Evolutionary conservation across 2,329 filamentous ascomycete genomes (phyloP).

Genomic region (Fusarium tjaetaba): DNA sequence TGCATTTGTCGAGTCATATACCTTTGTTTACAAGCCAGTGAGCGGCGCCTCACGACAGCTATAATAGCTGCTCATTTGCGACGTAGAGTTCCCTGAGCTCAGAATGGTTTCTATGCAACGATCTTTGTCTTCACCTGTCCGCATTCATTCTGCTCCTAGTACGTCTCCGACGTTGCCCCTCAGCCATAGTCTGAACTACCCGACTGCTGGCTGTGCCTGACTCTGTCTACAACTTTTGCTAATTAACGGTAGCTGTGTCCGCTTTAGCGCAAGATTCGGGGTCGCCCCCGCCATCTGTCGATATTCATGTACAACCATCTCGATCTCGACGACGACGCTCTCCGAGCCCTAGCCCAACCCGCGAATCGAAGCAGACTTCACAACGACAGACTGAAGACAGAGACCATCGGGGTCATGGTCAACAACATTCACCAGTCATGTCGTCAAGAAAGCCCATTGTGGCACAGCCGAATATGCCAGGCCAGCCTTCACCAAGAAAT

Average conservation of each 20-base stretch:
- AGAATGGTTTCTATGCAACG: constrained; percentile 71
- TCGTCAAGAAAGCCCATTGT: constrained; percentile 61
- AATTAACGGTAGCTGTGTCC: constrained; percentile 48
- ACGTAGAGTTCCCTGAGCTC: constrained; percentile 52
- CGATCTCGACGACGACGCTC: constrained; percentile 63
- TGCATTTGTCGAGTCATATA: constrained; percentile 15
- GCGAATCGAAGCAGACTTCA: constrained; percentile 54
- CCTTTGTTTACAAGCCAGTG: constrained; percentile 34
- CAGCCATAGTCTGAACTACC: not conserved
- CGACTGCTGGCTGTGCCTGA: constrained; percentile 16
- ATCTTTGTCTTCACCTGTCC: constrained; percentile 70
- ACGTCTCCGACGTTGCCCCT: constrained; percentile 54
- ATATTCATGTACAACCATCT: constrained; percentile 60
- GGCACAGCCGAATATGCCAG: constrained; percentile 53
- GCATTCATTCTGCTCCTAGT: constrained; percentile 67
- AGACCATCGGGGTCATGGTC: constrained; percentile 52
- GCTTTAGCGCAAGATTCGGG: constrained; percentile 54
- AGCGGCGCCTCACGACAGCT: constrained; percentile 44
- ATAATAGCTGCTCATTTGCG: constrained; percentile 49
- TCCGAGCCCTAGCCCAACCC: constrained; percentile 63
- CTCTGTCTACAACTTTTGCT: constrained; percentile 36
- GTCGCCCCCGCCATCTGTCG: constrained; percentile 65
- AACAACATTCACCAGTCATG: constrained; percentile 51
- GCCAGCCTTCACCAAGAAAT: constrained; percentile 45
- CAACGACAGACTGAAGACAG: constrained; percentile 57